A percentile compares a stretch with the other conserved stretches of the same genome.
Evolutionary conservation across 2,329 filamentous ascomycete species (phyloP).

Genomic region (Neopestalotiopsis sp.): DNA sequence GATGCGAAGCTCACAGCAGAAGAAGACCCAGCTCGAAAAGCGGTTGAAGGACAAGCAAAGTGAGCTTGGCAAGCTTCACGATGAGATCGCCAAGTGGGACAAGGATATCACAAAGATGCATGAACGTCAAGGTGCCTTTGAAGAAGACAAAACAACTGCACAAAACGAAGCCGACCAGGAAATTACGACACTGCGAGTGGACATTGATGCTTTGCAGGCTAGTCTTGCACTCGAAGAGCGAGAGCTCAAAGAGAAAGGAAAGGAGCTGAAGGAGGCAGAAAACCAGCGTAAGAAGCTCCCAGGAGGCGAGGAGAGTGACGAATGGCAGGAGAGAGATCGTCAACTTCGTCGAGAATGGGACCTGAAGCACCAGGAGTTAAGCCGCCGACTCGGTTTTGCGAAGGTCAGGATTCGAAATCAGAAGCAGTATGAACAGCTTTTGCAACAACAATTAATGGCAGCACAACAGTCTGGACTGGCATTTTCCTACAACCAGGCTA

Average conservation of each 20-base stretch:
- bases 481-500: slow-evolving; percentile 51
- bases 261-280: slow-evolving; percentile 75
- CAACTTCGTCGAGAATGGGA: slow-evolving; percentile 64
- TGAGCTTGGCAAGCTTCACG: slow-evolving; percentile 72
- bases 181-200: slow-evolving; percentile 55
- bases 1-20: slow-evolving; percentile 81
- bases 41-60: slow-evolving; percentile 70
- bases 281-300: slow-evolving; percentile 69
- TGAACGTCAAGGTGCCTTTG: slow-evolving; percentile 59
- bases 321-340: slow-evolving; percentile 56
- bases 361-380: slow-evolving; percentile 56
- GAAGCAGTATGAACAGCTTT: slow-evolving; percentile 50
- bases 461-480: slow-evolving; percentile 48
- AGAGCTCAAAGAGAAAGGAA: slow-evolving; percentile 74
- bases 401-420: slow-evolving; percentile 46
- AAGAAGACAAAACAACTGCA: slow-evolving; percentile 57
- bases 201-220: slow-evolving; percentile 67
- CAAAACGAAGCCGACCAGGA: slow-evolving; percentile 58
- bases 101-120: slow-evolving; percentile 66
- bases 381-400: slow-evolving; percentile 53
- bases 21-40: slow-evolving; percentile 79
- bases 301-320: slow-evolving; percentile 65
- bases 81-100: slow-evolving; percentile 73
- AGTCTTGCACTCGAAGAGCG: slow-evolving; percentile 71
- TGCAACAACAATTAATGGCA: slow-evolving; percentile 53